A percentile compares a stretch with the other conserved stretches of the same genome.
These are phyloP conservation scores for Knufia fluminis DNA, from an alignment of 2,329 filamentous ascomycete genomes.

Conservation along the genomic window DNA sequence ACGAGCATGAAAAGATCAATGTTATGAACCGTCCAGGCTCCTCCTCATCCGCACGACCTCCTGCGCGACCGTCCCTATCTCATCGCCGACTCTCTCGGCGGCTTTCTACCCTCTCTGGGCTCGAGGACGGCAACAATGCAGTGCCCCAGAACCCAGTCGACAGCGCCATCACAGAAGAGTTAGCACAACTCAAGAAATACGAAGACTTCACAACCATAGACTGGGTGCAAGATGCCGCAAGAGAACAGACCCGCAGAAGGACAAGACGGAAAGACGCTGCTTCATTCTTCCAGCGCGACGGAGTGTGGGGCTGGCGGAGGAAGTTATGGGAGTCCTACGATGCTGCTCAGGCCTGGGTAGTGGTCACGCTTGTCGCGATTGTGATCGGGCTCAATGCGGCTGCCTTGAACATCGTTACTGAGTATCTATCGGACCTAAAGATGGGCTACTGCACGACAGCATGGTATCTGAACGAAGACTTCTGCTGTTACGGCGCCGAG, in stretches of 20 bases:
- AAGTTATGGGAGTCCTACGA: slow-evolving; percentile 82
- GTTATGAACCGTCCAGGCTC: slow-evolving; percentile 46
- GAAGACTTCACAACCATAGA: slow-evolving; percentile 96
- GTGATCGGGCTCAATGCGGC: slow-evolving; percentile 90
- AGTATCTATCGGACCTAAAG: slow-evolving; percentile 95
- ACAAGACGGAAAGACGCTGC: slow-evolving; percentile 62
- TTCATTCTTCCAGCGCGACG: slow-evolving; percentile 60
- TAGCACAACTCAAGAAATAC: slow-evolving; percentile 95
- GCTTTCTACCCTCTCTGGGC: slow-evolving; percentile 55
- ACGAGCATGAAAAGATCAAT: slow-evolving; percentile 20
- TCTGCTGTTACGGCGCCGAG: slow-evolving; percentile 96
- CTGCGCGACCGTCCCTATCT: slow-evolving; percentile 47
- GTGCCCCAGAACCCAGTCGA: slow-evolving; percentile 47
- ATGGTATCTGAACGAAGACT: slow-evolving; percentile 94
- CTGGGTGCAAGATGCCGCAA: slow-evolving; percentile 95
- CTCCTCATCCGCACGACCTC: slow-evolving; percentile 34
- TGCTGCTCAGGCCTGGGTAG: slow-evolving; percentile 95
- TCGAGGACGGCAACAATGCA: slow-evolving; percentile 51
- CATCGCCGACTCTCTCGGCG: slow-evolving; percentile 47
- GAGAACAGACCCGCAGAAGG: slow-evolving; percentile 75
- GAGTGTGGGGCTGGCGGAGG: slow-evolving; percentile 68
- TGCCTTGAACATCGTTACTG: slow-evolving; percentile 86
- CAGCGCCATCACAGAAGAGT: slow-evolving; percentile 80
- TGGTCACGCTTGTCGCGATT: slow-evolving; percentile 83
- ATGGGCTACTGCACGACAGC: slow-evolving; percentile 89